phyloP scores from a whole-genome alignment of 129 eudicot genomes.

The Glebionis coronaria region DNA sequence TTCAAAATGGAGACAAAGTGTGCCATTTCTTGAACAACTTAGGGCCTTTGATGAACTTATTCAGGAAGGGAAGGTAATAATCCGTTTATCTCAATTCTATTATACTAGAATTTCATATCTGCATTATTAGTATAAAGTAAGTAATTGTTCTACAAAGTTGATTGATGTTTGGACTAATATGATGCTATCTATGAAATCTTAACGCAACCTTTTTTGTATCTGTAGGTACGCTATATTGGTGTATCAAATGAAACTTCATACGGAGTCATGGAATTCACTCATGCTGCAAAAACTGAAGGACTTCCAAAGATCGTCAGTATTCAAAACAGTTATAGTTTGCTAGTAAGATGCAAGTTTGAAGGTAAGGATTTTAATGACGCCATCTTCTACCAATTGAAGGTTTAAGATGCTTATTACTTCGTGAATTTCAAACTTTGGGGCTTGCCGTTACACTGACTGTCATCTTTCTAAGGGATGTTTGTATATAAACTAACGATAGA shows the following conservation, averaged over 20 bases:
- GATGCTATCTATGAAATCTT: too few species aligned
- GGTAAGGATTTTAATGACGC: slow-evolving; percentile 29
- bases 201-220: neutral
- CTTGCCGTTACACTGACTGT: too few species aligned
- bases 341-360: slow-evolving; percentile 79
- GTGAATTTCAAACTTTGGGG: too few species aligned
- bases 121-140: too few species aligned
- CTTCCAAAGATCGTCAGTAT: slow-evolving; percentile 93
- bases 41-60: slow-evolving; percentile 82
- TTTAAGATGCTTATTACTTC: too few species aligned
- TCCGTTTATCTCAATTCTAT: too few species aligned
- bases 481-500: too few species aligned
- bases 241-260: slow-evolving; percentile 97
- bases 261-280: slow-evolving; percentile 91
- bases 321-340: slow-evolving; percentile 81
- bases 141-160: too few species aligned
- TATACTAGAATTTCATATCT: too few species aligned
- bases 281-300: slow-evolving; percentile 81
- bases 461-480: too few species aligned
- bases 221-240: slow-evolving; percentile 86
- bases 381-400: too few species aligned
- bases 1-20: slow-evolving; percentile 77
- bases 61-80: slow-evolving; percentile 81
- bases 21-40: slow-evolving; percentile 77
- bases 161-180: too few species aligned